Conservation (phyloP, 2,329 filamentous ascomycete species). For the Westerdykella sp. region DNA sequence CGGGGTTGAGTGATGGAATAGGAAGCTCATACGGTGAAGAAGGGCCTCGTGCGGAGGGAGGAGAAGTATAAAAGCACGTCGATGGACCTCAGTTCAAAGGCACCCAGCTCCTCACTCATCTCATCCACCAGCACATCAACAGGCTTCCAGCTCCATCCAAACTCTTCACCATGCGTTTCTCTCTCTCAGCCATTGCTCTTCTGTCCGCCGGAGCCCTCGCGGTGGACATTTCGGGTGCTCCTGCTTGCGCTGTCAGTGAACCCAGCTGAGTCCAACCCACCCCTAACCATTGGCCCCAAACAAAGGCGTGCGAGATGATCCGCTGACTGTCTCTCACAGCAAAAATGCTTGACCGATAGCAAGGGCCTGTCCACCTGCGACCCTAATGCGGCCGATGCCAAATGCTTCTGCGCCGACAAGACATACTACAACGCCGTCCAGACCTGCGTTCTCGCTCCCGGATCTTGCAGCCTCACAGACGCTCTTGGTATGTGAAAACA, state of each 20-base stretch:
- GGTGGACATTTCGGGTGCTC: slow-evolving; percentile 9
- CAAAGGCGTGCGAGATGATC: background rate
- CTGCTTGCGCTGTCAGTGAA: slow-evolving; percentile 8
- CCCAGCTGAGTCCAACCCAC: too few species aligned
- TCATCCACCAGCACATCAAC: too few species aligned
- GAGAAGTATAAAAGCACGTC: too few species aligned
- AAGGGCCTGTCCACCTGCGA: slow-evolving; percentile 5
- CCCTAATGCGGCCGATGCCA: slow-evolving; percentile 3
- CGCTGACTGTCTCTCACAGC: slow-evolving; percentile 1
- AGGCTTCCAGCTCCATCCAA: too few species aligned
- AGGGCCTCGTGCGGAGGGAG: too few species aligned
- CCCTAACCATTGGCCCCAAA: background rate
- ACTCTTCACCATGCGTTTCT: too few species aligned
- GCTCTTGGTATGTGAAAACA: slow-evolving; percentile 5
- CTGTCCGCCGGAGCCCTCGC: slow-evolving; percentile 3
- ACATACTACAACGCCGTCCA: slow-evolving; percentile 6
- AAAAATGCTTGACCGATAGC: slow-evolving; percentile 8
- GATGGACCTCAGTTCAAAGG: too few species aligned
- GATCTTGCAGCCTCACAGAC: slow-evolving; percentile 5
- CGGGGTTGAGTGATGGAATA: too few species aligned
- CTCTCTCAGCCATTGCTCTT: slow-evolving; percentile 4
- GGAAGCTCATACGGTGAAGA: too few species aligned
- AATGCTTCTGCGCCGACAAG: slow-evolving; percentile 11
- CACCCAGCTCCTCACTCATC: too few species aligned
- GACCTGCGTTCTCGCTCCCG: slow-evolving; percentile 2